Percentiles rank a stretch among this genome's conserved stretches.
Evolutionary conservation across 345 rosid genomes (phyloP).

Genomic region (Passiflora organensis): DNA sequence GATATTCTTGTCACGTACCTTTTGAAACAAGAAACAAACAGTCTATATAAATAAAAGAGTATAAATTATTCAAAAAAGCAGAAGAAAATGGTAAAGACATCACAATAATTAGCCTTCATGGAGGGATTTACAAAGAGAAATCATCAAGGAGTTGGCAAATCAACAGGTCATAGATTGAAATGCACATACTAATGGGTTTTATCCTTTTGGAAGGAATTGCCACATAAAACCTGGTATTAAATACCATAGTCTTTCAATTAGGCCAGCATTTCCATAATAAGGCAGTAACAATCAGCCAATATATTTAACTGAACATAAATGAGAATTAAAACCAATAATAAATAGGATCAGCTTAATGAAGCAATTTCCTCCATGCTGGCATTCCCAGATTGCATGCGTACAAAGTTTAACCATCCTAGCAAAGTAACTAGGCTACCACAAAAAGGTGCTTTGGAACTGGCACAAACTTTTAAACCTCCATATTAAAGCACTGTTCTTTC

Average conservation of each 20-base stretch:
- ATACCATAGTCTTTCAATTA: neutral
- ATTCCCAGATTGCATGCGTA: no score
- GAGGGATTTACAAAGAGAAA: neutral
- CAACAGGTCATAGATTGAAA: no score
- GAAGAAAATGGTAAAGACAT: neutral
- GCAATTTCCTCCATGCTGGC: neutral
- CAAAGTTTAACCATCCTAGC: no score
- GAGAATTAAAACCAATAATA: neutral
- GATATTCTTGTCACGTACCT: constrained; percentile 65
- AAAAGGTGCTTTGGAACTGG: no score
- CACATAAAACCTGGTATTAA: neutral
- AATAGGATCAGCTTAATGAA: neutral
- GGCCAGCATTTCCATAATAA: neutral
- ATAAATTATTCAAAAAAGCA: neutral
- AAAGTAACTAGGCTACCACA: no score
- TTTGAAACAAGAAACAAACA: constrained; percentile 5
- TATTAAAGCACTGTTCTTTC: no score
- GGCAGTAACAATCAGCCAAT: neutral
- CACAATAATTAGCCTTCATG: neutral
- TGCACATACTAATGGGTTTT: no score
- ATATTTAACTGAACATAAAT: neutral
- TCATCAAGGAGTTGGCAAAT: no score
- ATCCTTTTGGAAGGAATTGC: neutral
- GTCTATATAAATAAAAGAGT: neutral
- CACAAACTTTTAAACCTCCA: no score